Conservation (phyloP, 2,329 filamentous ascomycete species). For the Trichoderma hamatum region DNA sequence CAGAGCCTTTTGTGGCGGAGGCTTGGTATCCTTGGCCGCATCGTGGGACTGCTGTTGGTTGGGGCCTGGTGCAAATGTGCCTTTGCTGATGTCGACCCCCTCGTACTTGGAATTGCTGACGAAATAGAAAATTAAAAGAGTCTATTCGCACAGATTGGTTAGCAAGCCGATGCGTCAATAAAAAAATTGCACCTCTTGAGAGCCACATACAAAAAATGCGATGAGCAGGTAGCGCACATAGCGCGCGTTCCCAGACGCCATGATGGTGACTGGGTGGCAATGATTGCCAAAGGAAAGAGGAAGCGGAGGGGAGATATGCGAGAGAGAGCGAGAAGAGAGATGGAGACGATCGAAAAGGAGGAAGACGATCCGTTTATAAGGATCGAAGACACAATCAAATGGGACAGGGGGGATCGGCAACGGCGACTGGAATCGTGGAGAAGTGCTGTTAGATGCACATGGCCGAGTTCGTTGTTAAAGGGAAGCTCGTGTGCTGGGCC, state of each 20-base stretch:
- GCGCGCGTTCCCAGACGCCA: slow-evolving; percentile 71
- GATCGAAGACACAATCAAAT: background rate
- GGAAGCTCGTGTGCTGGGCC: background rate
- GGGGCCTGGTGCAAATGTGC: background rate
- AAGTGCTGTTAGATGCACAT: slow-evolving; percentile 22
- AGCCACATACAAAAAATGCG: slow-evolving; percentile 73
- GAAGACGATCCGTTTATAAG: background rate
- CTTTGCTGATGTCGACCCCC: slow-evolving; percentile 36
- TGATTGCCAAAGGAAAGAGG: background rate
- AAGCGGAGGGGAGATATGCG: background rate
- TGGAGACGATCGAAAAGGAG: background rate
- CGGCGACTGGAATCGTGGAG: slow-evolving; percentile 20
- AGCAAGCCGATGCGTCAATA: slow-evolving; percentile 24
- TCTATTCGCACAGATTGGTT: slow-evolving; percentile 43
- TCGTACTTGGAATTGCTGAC: slow-evolving; percentile 64
- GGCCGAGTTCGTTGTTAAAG: background rate
- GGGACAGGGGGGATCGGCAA: background rate
- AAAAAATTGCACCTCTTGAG: background rate
- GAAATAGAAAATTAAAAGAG: slow-evolving; percentile 78
- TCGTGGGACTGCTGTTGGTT: slow-evolving; percentile 20
- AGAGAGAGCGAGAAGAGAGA: background rate
- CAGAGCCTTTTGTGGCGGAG: slow-evolving; percentile 32
- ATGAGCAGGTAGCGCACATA: slow-evolving; percentile 79
- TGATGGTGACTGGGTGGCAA: slow-evolving; percentile 46
- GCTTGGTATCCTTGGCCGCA: slow-evolving; percentile 29